A percentile compares a stretch with the other conserved stretches of the same genome.
These are phyloP conservation scores for Vigna hirtella DNA, from an alignment of 306 rosid genomes.

Conservation along the genomic window DNA sequence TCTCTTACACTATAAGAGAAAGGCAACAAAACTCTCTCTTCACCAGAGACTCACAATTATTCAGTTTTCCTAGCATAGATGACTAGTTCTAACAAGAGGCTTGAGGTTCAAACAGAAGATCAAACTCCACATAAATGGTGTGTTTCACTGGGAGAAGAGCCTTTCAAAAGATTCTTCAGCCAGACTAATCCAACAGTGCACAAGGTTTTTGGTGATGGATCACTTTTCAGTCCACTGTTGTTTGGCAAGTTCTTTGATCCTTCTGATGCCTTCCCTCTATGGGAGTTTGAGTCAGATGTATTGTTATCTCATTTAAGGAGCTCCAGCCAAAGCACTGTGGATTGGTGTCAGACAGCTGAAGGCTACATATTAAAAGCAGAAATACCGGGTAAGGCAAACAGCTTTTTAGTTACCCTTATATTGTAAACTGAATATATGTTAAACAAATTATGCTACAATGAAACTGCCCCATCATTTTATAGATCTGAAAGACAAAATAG, in stretches of 20 bases:
- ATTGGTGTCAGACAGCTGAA: constrained; percentile 78
- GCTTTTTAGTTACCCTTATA: constrained; percentile 6
- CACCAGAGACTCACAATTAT: constrained; percentile 47
- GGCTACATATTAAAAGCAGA: constrained; percentile 81
- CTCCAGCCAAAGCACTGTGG: constrained; percentile 64
- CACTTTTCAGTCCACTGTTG: constrained; percentile 90
- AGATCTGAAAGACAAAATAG: constrained; percentile 10
- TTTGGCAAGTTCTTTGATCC: constrained; percentile 96
- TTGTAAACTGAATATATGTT: constrained; percentile 23
- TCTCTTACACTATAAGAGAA: constrained; percentile 63
- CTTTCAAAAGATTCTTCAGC: constrained; percentile 66
- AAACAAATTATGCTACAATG: constrained; percentile 42
- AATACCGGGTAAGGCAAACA: constrained; percentile 63
- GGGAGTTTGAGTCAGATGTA: constrained; percentile 90
- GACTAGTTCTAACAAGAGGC: constrained; percentile 56
- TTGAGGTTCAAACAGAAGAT: constrained; percentile 76
- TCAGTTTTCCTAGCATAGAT: constrained; percentile 39
- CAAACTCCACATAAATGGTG: constrained; percentile 81
- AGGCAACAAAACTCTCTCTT: constrained; percentile 46
- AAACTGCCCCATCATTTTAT: constrained; percentile 35
- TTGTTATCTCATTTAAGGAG: constrained; percentile 69
- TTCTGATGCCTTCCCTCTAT: constrained; percentile 94
- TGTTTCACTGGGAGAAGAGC: constrained; percentile 76
- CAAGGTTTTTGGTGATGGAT: constrained; percentile 80
- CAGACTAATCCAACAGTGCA: constrained; percentile 60